phyloP scores from a whole-genome alignment of 2,329 filamentous ascomycete genomes.

The Fusarium pininemorale region DNA sequence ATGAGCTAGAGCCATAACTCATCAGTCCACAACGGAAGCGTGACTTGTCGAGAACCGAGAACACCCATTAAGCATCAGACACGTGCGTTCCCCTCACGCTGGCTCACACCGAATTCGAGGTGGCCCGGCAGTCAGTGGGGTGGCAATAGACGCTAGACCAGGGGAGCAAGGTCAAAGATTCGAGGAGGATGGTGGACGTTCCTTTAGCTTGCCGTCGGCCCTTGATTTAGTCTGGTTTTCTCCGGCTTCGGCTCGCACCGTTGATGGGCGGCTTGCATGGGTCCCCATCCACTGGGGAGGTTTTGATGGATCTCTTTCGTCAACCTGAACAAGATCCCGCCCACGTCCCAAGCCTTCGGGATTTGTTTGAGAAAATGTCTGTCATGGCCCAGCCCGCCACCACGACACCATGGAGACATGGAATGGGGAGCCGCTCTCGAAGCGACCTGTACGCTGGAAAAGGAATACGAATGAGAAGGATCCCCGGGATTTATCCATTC shows the following conservation, averaged over 20 bases:
- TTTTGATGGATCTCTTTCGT: constrained; percentile 37
- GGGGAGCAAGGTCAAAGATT: constrained; percentile 30
- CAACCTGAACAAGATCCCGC: constrained; percentile 40
- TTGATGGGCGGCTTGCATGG: constrained; percentile 46
- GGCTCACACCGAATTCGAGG: constrained; percentile 26
- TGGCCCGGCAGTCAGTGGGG: constrained; percentile 33
- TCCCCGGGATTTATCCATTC: constrained; percentile 15
- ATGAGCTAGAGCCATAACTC: constrained; percentile 25
- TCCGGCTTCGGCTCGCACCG: constrained; percentile 52
- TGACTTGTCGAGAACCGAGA: constrained; percentile 32
- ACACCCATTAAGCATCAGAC: constrained; percentile 48
- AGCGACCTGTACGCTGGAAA: constrained; percentile 3
- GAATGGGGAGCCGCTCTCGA: constrained; percentile 1
- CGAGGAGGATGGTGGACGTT: constrained; percentile 27
- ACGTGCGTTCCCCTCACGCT: constrained; percentile 44
- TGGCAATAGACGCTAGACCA: constrained; percentile 36
- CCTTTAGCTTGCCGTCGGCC: constrained; percentile 42
- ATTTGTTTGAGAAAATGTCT: constrained; percentile 29
- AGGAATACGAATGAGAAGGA: constrained; percentile 3
- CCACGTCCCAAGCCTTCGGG: constrained; percentile 45
- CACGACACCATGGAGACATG: constrained; percentile 24
- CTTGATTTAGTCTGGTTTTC: constrained; percentile 46
- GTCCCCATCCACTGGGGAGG: constrained; percentile 36
- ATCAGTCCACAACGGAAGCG: constrained; percentile 27
- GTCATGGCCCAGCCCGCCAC: constrained; percentile 30